Conservation (phyloP, 345 rosid species). For the Eucalyptus curtisii region DNA sequence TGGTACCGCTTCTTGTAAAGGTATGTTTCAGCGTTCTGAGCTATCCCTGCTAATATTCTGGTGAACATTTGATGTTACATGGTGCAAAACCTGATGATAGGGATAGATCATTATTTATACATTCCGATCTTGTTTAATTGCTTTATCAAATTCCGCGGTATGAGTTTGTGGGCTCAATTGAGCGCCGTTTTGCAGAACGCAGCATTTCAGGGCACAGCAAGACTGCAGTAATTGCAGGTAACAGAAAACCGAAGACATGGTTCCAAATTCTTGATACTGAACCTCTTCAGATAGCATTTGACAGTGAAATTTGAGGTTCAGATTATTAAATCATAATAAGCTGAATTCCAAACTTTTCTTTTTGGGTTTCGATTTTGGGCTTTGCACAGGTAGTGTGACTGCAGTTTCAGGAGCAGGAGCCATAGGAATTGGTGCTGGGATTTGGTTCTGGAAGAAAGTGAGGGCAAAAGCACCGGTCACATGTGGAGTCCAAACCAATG, state of each 20-base stretch:
- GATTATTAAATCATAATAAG: background rate
- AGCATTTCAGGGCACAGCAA: conserved; percentile 14
- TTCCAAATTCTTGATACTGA: background rate
- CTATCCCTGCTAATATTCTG: background rate
- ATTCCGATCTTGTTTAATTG: background rate
- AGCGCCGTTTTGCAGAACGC: conserved; percentile 16
- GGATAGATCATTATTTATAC: background rate
- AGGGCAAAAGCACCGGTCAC: conserved; percentile 80
- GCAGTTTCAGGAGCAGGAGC: conserved; percentile 73
- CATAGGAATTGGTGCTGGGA: conserved; percentile 59
- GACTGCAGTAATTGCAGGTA: conserved; percentile 46
- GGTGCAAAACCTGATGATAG: background rate
- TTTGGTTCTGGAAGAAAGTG: conserved; percentile 72
- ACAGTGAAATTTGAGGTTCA: background rate
- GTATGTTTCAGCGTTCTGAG: conserved; percentile 6
- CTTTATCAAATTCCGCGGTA: background rate
- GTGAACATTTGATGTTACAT: background rate
- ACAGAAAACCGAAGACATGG: background rate
- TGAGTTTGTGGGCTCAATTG: background rate
- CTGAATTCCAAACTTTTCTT: background rate
- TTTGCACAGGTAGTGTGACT: conserved; percentile 44
- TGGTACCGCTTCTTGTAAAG: conserved; percentile 58
- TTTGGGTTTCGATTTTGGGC: background rate
- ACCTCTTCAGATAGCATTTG: background rate
- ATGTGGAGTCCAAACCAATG: conserved; percentile 83